Evolutionary conservation across 2,329 filamentous ascomycete genomes (phyloP).

Genomic region (Scedosporium minutisporum): DNA sequence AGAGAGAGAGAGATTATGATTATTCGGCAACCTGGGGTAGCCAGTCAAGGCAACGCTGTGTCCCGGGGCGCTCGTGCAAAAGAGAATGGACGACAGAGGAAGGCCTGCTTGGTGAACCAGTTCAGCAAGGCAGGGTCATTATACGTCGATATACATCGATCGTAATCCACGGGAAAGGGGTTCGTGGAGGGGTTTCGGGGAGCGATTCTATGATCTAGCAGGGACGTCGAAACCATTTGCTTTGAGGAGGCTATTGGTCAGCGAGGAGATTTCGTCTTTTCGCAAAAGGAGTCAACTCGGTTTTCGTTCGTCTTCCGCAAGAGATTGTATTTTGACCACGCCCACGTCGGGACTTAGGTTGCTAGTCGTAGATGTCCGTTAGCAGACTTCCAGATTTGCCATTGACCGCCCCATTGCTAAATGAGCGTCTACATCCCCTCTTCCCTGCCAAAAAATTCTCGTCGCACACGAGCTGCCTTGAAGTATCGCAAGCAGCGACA

Average conservation of each 20-base stretch:
- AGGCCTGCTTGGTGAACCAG: neutral
- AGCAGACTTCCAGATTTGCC: too few species aligned
- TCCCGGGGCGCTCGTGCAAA: neutral
- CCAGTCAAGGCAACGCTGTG: neutral
- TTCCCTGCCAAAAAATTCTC: neutral
- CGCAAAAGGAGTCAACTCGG: too few species aligned
- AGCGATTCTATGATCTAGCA: neutral
- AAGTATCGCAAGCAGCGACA: neutral
- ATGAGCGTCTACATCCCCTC: too few species aligned
- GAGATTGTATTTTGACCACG: too few species aligned
- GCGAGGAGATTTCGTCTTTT: too few species aligned
- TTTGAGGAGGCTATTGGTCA: neutral
- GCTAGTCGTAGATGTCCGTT: too few species aligned
- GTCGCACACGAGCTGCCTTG: too few species aligned
- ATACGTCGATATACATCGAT: neutral
- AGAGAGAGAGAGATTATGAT: too few species aligned
- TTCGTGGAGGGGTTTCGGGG: neutral
- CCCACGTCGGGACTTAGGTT: too few species aligned
- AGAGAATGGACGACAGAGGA: neutral
- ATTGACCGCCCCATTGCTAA: neutral
- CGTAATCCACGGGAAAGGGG: neutral
- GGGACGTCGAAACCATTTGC: neutral
- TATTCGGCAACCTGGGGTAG: neutral
- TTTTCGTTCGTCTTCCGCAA: too few species aligned
- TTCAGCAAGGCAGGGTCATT: neutral